Conservation (phyloP, 495 filamentous ascomycete genomes). For the Parathielavia appendiculata region DNA sequence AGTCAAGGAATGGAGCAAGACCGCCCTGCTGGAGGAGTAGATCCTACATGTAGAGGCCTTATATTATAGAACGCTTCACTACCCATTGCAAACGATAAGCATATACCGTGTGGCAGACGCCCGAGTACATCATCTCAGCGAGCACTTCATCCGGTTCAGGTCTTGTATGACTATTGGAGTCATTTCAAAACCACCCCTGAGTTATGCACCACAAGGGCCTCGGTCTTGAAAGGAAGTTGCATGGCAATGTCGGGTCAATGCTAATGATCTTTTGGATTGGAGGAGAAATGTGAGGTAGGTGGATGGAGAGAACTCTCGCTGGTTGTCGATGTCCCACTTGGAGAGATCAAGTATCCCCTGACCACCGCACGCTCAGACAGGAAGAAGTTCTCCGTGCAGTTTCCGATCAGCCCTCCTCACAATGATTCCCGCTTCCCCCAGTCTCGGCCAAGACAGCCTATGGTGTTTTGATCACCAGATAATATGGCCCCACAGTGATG, state of each 20-base stretch:
- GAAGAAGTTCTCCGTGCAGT: neutral
- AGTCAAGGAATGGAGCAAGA: slow-evolving; percentile 29
- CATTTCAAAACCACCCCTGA: slow-evolving; percentile 20
- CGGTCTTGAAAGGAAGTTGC: slow-evolving; percentile 18
- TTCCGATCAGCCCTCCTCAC: neutral
- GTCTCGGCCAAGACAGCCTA: no score
- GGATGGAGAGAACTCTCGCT: no score
- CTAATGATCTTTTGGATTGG: no score
- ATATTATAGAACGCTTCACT: neutral
- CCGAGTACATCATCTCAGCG: slow-evolving; percentile 38
- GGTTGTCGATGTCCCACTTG: no score
- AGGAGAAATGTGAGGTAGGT: no score
- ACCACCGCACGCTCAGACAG: neutral
- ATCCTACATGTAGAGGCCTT: slow-evolving; percentile 13
- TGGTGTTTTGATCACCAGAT: no score
- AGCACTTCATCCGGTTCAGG: slow-evolving; percentile 35
- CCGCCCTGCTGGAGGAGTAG: slow-evolving; percentile 32
- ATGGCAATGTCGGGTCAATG: neutral
- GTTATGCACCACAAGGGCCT: slow-evolving; percentile 20
- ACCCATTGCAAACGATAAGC: neutral
- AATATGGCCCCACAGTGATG: no score
- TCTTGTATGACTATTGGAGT: slow-evolving; percentile 28
- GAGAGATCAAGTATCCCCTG: no score
- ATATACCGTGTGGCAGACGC: slow-evolving; percentile 39
- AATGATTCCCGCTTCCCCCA: no score